These are phyloP conservation scores for Phytophthora kernoviae DNA, from an alignment of 352 stramenopile genomes.

Conservation along the genomic window DNA sequence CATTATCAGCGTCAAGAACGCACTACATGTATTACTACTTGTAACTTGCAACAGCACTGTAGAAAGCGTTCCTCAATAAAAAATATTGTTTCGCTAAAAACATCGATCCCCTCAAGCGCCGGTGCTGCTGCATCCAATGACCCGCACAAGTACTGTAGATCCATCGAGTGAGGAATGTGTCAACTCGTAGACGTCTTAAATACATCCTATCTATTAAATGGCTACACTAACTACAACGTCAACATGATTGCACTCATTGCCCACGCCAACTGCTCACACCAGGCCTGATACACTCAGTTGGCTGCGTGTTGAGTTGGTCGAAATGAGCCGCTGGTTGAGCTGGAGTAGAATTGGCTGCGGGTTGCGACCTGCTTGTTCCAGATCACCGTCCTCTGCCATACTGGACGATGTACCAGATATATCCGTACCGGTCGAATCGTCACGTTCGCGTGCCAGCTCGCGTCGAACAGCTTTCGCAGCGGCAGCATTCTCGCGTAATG, in stretches of 20 bases:
- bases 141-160: no score
- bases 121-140: no score
- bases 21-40: no score
- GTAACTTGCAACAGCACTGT: no score
- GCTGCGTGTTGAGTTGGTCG: conserved; percentile 33
- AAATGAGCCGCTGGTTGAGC: conserved; percentile 51
- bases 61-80: no score
- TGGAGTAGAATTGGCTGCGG: conserved; percentile 60
- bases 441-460: conserved; percentile 19
- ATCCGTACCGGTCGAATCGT: conserved; percentile 40
- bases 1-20: no score
- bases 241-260: not conserved
- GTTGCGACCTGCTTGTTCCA: conserved; percentile 58
- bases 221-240: not conserved
- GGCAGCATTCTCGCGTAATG: conserved; percentile 31
- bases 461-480: conserved; percentile 22
- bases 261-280: conserved; percentile 19
- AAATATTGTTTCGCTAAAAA: no score
- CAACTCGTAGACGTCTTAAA: no score
- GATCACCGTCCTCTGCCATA: conserved; percentile 31
- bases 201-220: conserved; percentile 2
- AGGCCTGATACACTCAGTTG: conserved; percentile 38
- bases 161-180: no score
- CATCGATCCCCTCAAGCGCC: no score
- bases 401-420: conserved; percentile 26